phyloP scores from a whole-genome alignment of 805 yeast genomes.

The Yarrowia deformans region DNA sequence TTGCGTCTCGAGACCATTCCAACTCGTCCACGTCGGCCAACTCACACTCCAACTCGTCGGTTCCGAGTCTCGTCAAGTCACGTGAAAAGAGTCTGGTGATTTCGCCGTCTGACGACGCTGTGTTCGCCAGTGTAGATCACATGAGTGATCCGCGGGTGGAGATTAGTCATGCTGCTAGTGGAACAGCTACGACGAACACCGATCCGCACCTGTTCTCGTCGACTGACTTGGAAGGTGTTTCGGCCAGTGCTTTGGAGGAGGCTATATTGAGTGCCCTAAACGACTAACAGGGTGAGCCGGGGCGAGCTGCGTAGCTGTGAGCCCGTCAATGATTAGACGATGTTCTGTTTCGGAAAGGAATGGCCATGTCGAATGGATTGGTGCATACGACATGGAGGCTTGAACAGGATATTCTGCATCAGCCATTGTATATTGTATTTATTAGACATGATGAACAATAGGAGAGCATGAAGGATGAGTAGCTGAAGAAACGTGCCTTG shows the following conservation, averaged over 20 bases:
- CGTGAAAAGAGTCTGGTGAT: slow-evolving; percentile 1
- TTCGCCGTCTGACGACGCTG: slow-evolving; percentile 8
- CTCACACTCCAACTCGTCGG: not conserved
- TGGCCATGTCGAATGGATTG: no score
- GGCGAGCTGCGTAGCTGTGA: no score
- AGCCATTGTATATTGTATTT: no score
- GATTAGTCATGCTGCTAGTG: not conserved
- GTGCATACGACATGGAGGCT: no score
- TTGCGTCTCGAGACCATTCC: slow-evolving; percentile 11
- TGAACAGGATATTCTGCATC: no score
- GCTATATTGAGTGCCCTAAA: slow-evolving; percentile 34
- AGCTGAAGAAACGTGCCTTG: no score
- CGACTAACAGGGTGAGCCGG: not conserved
- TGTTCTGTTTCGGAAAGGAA: no score
- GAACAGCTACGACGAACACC: slow-evolving; percentile 5
- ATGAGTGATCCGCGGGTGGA: slow-evolving; percentile 1
- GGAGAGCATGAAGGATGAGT: no score
- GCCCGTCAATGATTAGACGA: no score
- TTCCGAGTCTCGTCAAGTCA: not conserved
- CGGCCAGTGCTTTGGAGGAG: slow-evolving; percentile 24
- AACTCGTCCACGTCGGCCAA: slow-evolving; percentile 1
- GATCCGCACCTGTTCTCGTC: slow-evolving; percentile 27
- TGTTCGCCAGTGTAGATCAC: slow-evolving; percentile 10
- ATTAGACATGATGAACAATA: no score
- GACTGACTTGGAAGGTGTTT: slow-evolving; percentile 25